Base-by-base conservation (phyloP, 2,329 filamentous ascomycete species). In the Chrysosporium keratinophilum region DNA sequence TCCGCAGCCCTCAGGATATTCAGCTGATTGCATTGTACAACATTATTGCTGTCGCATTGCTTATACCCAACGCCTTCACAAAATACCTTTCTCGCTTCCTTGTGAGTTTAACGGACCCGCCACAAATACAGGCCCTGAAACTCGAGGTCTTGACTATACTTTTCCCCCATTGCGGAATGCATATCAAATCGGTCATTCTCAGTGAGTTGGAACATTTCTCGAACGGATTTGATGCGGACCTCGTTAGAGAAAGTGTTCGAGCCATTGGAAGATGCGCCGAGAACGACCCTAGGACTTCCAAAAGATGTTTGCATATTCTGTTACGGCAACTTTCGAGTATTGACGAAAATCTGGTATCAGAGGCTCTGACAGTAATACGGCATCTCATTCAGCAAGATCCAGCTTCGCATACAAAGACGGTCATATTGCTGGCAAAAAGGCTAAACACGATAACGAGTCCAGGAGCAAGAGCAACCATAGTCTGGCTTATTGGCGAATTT, bases 401-500 rank as follows among this genome's bases (percentile, higher is more conserved):
- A 0, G 73, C 80, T 28, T 82, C 82, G 2, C 93, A 98, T 65
- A 78, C 82, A 10, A 85, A 84, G 41, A 98, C 93, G 0, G 89
- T 97, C 1, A 81, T 97, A 34, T 81, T 88, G 45, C 73, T 98
- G 47, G 93, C 93, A 5, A 93, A 89, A 69, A 90, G 95, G 57
- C 79, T 98, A 1, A 93, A 96, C 64, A 86, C 85, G 2, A 87
- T 89, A 1, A 88, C 86, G 0, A 90, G 93, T 57, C 83, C 93
- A 1, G 85, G 89, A 57, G 93, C 93, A 2, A 80, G 93, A 60
- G 93, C 93, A 2, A 95, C 88, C 48, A 96, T 98, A 58, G 86
- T 98, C 61, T 98, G 93, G 93, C 80, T 98, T 0, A 90, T 97
- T 0, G 93, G 93, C 44, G 93, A 98, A 69, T 97, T 94, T 62